A percentile compares a stretch with the other conserved stretches of the same genome.
These are phyloP conservation scores for Metarhizium guizhouense DNA, from an alignment of 2,329 filamentous ascomycete genomes.

Conservation along the genomic window DNA sequence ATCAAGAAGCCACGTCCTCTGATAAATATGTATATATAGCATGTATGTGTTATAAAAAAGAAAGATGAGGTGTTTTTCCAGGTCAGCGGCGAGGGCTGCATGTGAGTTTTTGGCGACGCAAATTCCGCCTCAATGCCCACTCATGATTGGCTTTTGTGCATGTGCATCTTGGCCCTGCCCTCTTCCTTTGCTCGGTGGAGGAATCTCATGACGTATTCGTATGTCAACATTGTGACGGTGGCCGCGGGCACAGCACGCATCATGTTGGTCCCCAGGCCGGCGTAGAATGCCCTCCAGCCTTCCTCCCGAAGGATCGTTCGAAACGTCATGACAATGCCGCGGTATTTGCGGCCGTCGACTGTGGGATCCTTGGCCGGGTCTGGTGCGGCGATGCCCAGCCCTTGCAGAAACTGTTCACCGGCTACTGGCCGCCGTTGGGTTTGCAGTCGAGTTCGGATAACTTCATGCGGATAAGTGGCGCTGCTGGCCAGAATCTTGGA, in stretches of 20 bases:
- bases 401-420: conserved; percentile 42
- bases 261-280: conserved; percentile 95
- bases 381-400: conserved; percentile 33
- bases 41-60: background rate
- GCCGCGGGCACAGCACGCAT: conserved; percentile 91
- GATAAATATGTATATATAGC: conserved; percentile 7
- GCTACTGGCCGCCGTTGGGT: conserved; percentile 73
- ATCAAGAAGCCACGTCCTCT: conserved; percentile 2
- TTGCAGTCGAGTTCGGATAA: conserved; percentile 85
- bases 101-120: background rate
- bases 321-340: conserved; percentile 72
- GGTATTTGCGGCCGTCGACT: conserved; percentile 48
- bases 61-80: background rate
- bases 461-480: conserved; percentile 94
- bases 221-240: conserved; percentile 95
- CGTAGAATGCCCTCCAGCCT: conserved; percentile 94
- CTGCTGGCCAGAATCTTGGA: conserved; percentile 93
- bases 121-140: background rate
- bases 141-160: conserved; percentile 6
- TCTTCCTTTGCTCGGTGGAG: conserved; percentile 35
- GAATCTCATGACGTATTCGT: conserved; percentile 64
- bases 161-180: conserved; percentile 24
- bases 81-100: background rate
- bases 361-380: conserved; percentile 18
- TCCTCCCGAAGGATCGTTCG: conserved; percentile 81